Evolutionary conservation across 225 moss, liverwort and hornwort species (phyloP).

Genomic region (Sphagnum contortum): DNA sequence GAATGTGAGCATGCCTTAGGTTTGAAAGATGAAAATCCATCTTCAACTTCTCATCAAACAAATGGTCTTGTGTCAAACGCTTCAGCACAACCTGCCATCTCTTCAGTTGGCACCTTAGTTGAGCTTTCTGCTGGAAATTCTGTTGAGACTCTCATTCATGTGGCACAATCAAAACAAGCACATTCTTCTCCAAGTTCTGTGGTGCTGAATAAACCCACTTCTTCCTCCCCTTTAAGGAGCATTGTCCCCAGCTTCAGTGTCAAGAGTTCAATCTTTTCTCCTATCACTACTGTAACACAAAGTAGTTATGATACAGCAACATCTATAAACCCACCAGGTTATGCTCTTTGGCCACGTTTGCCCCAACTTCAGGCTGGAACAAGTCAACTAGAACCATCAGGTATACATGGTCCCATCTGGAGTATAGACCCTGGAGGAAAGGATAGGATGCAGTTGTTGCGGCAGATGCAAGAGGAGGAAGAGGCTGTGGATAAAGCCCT

Average conservation of each 20-base stretch:
- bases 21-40: constrained; percentile 10
- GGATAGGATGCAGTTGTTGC: constrained; percentile 11
- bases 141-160: too few species aligned
- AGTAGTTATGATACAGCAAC: neutral
- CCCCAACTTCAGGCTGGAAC: constrained; percentile 10
- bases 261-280: too few species aligned
- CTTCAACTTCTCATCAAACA: constrained; percentile 12
- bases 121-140: too few species aligned
- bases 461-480: constrained; percentile 61
- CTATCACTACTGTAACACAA: too few species aligned
- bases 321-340: constrained; percentile 4
- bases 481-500: constrained; percentile 59
- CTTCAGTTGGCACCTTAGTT: too few species aligned
- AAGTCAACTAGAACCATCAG: constrained; percentile 14
- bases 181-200: constrained; percentile 6
- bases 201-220: constrained; percentile 5
- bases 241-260: too few species aligned
- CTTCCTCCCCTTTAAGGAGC: constrained; percentile 1
- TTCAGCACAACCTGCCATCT: constrained; percentile 1
- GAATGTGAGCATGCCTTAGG: neutral
- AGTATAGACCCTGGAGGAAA: constrained; percentile 10
- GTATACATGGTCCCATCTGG: constrained; percentile 11
- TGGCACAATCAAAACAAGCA: too few species aligned
- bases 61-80: constrained; percentile 6
- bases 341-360: constrained; percentile 12